A percentile compares a stretch with the other conserved stretches of the same genome.
phyloP scores from a whole-genome alignment of 140 eudicot species.

The Ambrosia hybrid region DNA sequence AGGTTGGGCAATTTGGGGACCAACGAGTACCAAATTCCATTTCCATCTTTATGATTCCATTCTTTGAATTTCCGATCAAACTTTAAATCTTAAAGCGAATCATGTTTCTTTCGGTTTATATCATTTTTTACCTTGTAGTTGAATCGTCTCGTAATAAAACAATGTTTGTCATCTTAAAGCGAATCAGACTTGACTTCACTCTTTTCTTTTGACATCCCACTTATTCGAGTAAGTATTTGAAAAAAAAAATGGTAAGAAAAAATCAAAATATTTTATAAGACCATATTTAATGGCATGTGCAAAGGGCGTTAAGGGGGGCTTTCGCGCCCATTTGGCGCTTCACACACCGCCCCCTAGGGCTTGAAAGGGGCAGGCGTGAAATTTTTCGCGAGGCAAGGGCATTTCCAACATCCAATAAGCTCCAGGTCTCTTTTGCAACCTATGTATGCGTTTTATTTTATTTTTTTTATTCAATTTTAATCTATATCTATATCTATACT shows the following conservation, averaged over 20 bases:
- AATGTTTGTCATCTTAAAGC: conserved; percentile 30
- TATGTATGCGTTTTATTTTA: no score
- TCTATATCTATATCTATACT: no score
- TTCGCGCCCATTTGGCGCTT: no score
- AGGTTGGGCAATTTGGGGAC: conserved; percentile 40
- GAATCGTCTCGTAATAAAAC: conserved; percentile 24
- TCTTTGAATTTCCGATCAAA: conserved; percentile 6
- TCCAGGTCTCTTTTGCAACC: no score
- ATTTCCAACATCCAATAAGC: no score
- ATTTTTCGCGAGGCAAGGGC: no score
- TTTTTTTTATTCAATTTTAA: no score
- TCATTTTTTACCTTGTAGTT: conserved; percentile 1
- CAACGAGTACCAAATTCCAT: conserved; percentile 34
- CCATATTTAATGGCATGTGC: no score
- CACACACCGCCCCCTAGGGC: no score
- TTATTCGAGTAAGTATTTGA: neutral
- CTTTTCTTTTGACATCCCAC: conserved; percentile 22
- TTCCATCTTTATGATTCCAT: conserved; percentile 8
- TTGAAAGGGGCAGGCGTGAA: no score
- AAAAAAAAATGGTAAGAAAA: neutral
- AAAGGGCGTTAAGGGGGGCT: no score
- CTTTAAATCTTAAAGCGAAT: neutral
- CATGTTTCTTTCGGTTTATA: neutral
- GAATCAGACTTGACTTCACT: conserved; percentile 42
- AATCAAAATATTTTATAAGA: neutral